These are phyloP conservation scores for Exophiala phaeomuriformis DNA, from an alignment of 2,329 filamentous ascomycete genomes.

Conservation along the genomic window DNA sequence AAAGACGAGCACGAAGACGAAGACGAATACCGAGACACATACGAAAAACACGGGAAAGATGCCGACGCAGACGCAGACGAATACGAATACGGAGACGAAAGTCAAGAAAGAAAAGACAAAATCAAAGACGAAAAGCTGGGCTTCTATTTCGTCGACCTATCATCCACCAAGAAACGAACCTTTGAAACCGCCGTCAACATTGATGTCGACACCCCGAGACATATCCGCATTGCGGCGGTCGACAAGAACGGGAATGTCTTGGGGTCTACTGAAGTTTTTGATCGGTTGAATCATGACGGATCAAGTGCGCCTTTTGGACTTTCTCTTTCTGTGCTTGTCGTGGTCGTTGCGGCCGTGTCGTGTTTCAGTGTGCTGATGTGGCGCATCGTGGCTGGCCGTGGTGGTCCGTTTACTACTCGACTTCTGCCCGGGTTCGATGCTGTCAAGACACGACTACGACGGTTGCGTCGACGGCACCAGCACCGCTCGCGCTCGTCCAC, in stretches of 20 bases:
- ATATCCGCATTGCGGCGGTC: conserved; percentile 2
- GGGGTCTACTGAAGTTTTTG: background rate
- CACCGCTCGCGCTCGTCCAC: too few relatives aligned
- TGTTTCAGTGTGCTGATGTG: background rate
- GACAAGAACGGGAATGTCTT: background rate
- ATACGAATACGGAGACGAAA: background rate
- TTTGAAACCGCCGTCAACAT: conserved; percentile 1
- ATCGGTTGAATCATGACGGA: background rate
- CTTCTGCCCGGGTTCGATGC: too few relatives aligned
- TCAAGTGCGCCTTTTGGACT: background rate
- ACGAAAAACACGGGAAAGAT: background rate
- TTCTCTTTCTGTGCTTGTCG: background rate
- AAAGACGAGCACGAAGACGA: conserved; percentile 6
- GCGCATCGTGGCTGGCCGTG: background rate
- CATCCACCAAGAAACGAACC: background rate
- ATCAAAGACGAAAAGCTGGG: conserved; percentile 1
- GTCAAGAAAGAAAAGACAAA: background rate
- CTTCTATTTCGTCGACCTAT: conserved; percentile 1
- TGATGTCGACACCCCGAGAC: background rate
- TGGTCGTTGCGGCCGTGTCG: background rate
- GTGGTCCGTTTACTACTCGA: background rate
- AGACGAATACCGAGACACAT: background rate
- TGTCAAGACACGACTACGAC: too few relatives aligned
- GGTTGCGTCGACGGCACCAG: too few relatives aligned
- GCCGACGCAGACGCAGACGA: conserved; percentile 4